Evolutionary conservation across 441 rosid species (phyloP), one percentile per base, ranked within the genome.

Genomic region (Flueggea neowawraea): DNA sequence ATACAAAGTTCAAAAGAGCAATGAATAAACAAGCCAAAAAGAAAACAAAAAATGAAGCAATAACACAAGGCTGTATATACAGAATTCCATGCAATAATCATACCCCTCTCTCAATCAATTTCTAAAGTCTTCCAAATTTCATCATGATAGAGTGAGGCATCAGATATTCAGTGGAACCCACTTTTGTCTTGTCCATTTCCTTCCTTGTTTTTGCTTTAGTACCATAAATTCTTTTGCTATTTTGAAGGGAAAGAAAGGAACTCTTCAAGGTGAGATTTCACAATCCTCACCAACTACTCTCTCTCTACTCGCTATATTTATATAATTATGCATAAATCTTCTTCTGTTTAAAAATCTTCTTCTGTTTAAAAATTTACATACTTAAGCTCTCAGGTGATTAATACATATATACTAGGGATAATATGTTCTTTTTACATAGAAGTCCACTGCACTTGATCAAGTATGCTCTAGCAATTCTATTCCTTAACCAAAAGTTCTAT

Each of bases 81-180:
- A 22, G 95, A 89, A 85, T 89, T 92, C 96, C 91, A 89, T 87
- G 96, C 85, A 84, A 77, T 65, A 79, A 92, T 92, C 79, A 92
- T 91, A 81, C 83, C 89, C n/a, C 50, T 47, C 57, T 74, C 77
- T 73, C 80, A 79, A 79, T 86, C 92, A 82, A 80, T 68, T 81
- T 75, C 75, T 65, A 64, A 79, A 80, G 73, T 74, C 84, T 82
- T 79, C 82, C 61, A 75, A 66, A 52, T 63, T 66, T 81, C 80
- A 89, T 89, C 74, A 89, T 89, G 89, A 63, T 69, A 62, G 85
- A 67, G 90, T 82, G 75, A 86, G 85, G 82, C 88, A 76, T 81
- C 89, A 63, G 72, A 80, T 82, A 73, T 75, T 77, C 70, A 69
- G 78, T 77, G 76, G 90, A 69, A 55, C 81, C 90, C 76, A 15